Base-by-base conservation (phyloP, 106 monocot genomes). In the Gastrodia elata region DNA sequence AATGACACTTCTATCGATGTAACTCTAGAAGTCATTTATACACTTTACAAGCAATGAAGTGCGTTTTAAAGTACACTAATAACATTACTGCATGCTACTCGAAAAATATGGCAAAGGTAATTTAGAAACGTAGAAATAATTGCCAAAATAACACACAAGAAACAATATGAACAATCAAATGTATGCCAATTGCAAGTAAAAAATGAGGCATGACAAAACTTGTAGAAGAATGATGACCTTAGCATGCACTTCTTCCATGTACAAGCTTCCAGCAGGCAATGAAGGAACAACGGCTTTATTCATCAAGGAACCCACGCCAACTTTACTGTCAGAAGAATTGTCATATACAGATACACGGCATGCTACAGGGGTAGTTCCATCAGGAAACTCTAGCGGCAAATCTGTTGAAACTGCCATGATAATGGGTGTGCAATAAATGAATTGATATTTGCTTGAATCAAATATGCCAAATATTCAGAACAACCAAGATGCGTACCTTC, bases 181-280 rank as follows among this genome's bases (percentile, higher is more conserved):
- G 52, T 22, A 5, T 24, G 22, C 5, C 52, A 22, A 22, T 24
- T 52, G 22, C 6, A 52, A 52, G n/a, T 5, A 1, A 24, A 52
- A 52, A 52, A 52, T 52, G 52, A 52, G 8, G 20, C 52, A n/a
- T 52, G 11, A 28, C 26, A 32, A 61, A 32, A 61, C 0, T 15
- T 8, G 25, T 25, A n/a, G 7, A 73, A 73, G 14, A 25, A 79
- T 10, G 25, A 58, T 26, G 38, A 92, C 96, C 92, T 92, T 92
- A 61, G 90, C 88, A 81, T 86, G 92, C 20, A 96, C 92, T 74
- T 96, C 96, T 77, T 96, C 96, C 90, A 92, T 92, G 77, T 96
- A 96, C 30, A 92, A 81, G 81, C 86, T 88, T 44, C 87, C 90
- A 77, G 82, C 65, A 76, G 90, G 92, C 78, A 96, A 75, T 38